phyloP scores from a whole-genome alignment of 225 moss, liverwort and hornwort genomes.

The Antitrichia curtipendula region DNA sequence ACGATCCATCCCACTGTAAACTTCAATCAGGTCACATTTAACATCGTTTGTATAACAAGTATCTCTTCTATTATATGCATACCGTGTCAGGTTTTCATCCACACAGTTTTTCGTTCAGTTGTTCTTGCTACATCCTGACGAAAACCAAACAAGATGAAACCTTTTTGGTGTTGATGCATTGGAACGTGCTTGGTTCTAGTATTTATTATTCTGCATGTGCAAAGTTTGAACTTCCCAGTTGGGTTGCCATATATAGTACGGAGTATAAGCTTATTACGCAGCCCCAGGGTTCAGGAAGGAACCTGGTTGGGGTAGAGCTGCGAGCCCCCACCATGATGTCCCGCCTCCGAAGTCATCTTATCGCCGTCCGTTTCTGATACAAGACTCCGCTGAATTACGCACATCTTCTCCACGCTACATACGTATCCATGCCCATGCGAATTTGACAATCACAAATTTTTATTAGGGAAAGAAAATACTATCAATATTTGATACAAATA shows the following conservation, averaged over 20 bases:
- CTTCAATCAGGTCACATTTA: not conserved
- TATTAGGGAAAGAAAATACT: not conserved
- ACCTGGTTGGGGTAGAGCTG: not conserved
- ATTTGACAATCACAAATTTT: not conserved
- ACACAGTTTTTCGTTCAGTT: not conserved
- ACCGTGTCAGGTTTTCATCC: not conserved
- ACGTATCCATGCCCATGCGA: not conserved
- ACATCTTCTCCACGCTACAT: not conserved
- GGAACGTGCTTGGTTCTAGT: fast-evolving
- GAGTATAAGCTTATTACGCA: not conserved
- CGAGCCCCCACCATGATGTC: not conserved
- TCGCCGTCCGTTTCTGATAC: not conserved
- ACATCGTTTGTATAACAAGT: not conserved
- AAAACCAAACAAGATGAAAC: not conserved
- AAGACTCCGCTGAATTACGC: no score
- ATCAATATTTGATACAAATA: not conserved
- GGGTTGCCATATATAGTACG: no score
- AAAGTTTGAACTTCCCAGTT: not conserved
- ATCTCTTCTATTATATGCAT: not conserved
- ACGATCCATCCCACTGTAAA: not conserved
- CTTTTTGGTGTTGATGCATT: not conserved
- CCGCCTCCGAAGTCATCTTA: not conserved
- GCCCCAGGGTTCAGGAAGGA: not conserved
- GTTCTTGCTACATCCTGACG: not conserved
- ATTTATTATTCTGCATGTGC: not conserved